phyloP scores from a whole-genome alignment of 805 yeast species.

The Yamadazyma sp. region DNA sequence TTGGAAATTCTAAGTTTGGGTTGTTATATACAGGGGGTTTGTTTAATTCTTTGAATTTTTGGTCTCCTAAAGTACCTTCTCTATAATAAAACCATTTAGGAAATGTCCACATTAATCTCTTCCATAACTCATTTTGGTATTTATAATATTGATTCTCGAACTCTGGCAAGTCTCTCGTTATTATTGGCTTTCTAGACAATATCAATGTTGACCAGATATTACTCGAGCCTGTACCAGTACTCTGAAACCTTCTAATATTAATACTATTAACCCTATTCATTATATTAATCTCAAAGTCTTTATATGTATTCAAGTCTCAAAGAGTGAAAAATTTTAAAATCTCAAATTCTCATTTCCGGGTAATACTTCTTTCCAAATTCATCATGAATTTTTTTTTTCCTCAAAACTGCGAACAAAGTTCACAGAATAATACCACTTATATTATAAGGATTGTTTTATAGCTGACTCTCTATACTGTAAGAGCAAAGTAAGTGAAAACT shows the following conservation, averaged over 20 bases:
- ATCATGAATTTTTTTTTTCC: too few species aligned
- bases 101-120: slow-evolving; percentile 95
- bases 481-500: too few species aligned
- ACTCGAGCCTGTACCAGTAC: too few species aligned
- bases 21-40: slow-evolving; percentile 69
- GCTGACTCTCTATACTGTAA: too few species aligned
- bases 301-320: not conserved
- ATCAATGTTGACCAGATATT: slow-evolving; percentile 55
- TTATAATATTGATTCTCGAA: slow-evolving; percentile 75
- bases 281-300: slow-evolving; percentile 2
- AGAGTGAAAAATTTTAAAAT: slow-evolving; percentile 4
- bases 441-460: too few species aligned
- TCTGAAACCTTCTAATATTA: slow-evolving; percentile 3
- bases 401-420: too few species aligned
- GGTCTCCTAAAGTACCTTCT: slow-evolving; percentile 85
- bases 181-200: slow-evolving; percentile 78
- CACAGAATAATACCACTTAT: too few species aligned
- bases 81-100: slow-evolving; percentile 91
- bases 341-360: slow-evolving; percentile 6
- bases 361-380: slow-evolving; percentile 3
- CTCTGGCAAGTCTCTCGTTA: slow-evolving; percentile 70
- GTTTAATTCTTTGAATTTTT: slow-evolving; percentile 72
- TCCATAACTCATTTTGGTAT: slow-evolving; percentile 83
- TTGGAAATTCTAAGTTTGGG: slow-evolving; percentile 74
- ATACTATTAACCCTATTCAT: slow-evolving; percentile 1